Conservation (phyloP, 1,284 basidiomycete species). For the Laetiporus sulphureus region DNA sequence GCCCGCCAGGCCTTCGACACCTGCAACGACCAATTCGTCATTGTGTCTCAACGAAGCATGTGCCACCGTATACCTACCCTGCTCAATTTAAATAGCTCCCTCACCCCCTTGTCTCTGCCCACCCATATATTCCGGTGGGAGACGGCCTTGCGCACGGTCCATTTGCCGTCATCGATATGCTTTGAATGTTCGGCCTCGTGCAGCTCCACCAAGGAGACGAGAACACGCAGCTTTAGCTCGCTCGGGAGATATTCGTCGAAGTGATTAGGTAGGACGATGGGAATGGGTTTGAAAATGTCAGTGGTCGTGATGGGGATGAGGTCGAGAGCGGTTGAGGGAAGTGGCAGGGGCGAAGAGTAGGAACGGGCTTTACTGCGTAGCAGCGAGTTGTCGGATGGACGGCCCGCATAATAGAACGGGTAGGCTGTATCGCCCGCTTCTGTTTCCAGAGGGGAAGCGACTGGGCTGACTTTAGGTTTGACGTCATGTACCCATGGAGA, state of each 20-base stretch:
- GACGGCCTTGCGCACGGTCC: conserved; percentile 52
- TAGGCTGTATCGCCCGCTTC: conserved; percentile 18
- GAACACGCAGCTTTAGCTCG: conserved; percentile 67
- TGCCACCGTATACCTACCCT: conserved; percentile 43
- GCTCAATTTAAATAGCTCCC: conserved; percentile 75
- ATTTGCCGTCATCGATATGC: conserved; percentile 35
- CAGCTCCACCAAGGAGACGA: conserved; percentile 45
- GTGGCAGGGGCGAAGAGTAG: conserved; percentile 55
- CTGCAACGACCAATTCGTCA: conserved; percentile 33
- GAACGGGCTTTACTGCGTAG: conserved; percentile 51
- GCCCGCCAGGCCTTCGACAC: conserved; percentile 78
- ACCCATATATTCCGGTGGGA: conserved; percentile 60
- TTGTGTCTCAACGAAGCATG: conserved; percentile 10
- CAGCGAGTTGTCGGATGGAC: conserved; percentile 15
- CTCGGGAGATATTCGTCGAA: conserved; percentile 67
- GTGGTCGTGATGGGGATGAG: conserved; percentile 39
- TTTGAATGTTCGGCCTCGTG: conserved; percentile 49
- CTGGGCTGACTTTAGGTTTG: conserved; percentile 22
- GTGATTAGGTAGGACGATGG: conserved; percentile 37
- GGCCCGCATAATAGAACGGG: conserved; percentile 16
- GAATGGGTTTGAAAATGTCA: conserved; percentile 44
- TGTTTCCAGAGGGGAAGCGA: conserved; percentile 20
- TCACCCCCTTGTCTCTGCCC: conserved; percentile 62
- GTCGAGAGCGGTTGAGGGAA: conserved; percentile 43
- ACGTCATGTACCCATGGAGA: conserved; percentile 38